phyloP scores from a whole-genome alignment of 352 stramenopile genomes.

The Globisporangium lucens region DNA sequence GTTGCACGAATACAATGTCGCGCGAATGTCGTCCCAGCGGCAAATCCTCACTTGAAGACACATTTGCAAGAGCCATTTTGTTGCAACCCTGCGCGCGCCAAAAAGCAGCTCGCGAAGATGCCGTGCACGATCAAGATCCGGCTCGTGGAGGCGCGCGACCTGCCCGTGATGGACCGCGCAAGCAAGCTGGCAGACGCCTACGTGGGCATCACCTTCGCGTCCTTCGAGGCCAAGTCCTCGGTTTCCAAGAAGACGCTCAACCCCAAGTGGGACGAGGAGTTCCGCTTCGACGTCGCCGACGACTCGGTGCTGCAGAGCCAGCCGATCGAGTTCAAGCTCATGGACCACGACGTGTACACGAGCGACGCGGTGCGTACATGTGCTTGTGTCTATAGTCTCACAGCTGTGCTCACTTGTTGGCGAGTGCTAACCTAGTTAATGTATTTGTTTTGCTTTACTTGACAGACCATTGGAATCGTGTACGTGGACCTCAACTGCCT shows the following conservation, averaged over 20 bases:
- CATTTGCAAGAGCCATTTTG: too few species aligned
- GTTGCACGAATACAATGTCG: slow-evolving; percentile 14
- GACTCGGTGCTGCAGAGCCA: slow-evolving; percentile 98
- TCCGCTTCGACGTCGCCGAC: slow-evolving; percentile 97
- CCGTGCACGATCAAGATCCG: slow-evolving; percentile 91
- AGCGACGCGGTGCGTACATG: slow-evolving; percentile 67
- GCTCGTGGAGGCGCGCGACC: slow-evolving; percentile 83
- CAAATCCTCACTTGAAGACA: neutral
- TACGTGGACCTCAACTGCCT: slow-evolving; percentile 98
- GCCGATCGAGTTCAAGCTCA: slow-evolving; percentile 97
- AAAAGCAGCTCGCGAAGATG: slow-evolving; percentile 32
- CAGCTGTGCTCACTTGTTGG: too few species aligned
- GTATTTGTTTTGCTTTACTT: neutral
- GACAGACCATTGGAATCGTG: slow-evolving; percentile 92
- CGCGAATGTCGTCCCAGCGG: slow-evolving; percentile 14
- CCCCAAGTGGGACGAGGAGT: slow-evolving; percentile 98
- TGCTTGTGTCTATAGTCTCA: neutral
- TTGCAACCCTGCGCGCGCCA: neutral
- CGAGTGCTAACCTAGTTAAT: neutral
- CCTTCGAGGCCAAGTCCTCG: slow-evolving; percentile 85
- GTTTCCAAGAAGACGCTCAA: slow-evolving; percentile 93
- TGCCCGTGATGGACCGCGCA: slow-evolving; percentile 83
- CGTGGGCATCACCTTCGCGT: slow-evolving; percentile 85
- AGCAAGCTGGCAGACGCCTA: slow-evolving; percentile 85
- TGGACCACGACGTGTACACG: slow-evolving; percentile 94